Evolutionary conservation across 192 early-diverging fungal species (phyloP).

Genomic region (Coemansia sp.): DNA sequence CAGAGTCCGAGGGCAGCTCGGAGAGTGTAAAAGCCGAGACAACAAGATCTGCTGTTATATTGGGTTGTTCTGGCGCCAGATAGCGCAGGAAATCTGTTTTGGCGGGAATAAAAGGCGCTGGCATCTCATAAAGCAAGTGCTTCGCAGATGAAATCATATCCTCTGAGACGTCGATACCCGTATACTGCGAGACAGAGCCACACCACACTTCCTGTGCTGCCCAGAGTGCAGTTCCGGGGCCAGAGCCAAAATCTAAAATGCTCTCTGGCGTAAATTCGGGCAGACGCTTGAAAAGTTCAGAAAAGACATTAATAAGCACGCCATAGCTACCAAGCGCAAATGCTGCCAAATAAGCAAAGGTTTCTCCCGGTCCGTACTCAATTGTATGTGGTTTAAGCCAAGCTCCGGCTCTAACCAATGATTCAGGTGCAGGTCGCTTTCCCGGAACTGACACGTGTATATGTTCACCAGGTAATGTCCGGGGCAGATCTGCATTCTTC

Average conservation of each 20-base stretch:
- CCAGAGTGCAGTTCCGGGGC: conserved; percentile 83
- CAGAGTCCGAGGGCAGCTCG: conserved; percentile 67
- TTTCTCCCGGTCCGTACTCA: conserved; percentile 69
- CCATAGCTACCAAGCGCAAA: conserved; percentile 65
- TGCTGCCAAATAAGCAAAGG: conserved; percentile 69
- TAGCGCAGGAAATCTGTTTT: conserved; percentile 57
- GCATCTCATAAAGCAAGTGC: conserved; percentile 29
- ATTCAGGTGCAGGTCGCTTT: conserved; percentile 29
- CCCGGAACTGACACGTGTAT: conserved; percentile 25
- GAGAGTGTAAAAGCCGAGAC: conserved; percentile 69
- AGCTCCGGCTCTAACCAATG: conserved; percentile 26
- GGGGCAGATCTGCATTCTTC: background rate
- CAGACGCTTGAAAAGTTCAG: conserved; percentile 62
- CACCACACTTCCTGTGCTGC: conserved; percentile 64
- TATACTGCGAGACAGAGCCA: conserved; percentile 41
- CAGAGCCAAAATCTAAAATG: conserved; percentile 79
- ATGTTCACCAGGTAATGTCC: conserved; percentile 34
- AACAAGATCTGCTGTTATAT: conserved; percentile 61
- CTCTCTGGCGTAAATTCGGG: conserved; percentile 60
- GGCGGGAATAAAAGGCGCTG: background rate
- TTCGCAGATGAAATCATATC: conserved; percentile 74
- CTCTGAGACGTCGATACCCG: conserved; percentile 76
- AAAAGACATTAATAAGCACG: conserved; percentile 65
- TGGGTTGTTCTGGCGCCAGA: conserved; percentile 52
- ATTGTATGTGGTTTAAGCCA: conserved; percentile 62